Evolutionary conservation across 2,329 filamentous ascomycete genomes (phyloP).

Genomic region (Fusarium guadeloupense): DNA sequence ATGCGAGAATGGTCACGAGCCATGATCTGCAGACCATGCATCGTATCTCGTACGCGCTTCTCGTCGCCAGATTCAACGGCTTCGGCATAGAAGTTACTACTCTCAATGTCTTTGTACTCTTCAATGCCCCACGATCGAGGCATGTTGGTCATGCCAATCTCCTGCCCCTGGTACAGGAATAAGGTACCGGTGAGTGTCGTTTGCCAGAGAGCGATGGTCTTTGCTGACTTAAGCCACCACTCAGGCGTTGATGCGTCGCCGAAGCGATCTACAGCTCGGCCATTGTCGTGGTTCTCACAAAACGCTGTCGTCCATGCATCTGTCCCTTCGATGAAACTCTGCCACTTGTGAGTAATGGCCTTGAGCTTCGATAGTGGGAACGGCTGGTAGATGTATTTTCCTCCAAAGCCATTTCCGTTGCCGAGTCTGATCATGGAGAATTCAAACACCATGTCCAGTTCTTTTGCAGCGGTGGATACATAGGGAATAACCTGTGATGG

Average conservation of each 20-base stretch:
- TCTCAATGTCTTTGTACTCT: constrained; percentile 65
- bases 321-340: constrained; percentile 58
- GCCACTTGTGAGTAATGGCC: constrained; percentile 56
- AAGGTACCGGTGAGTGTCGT: constrained; percentile 61
- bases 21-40: constrained; percentile 63
- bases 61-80: constrained; percentile 49
- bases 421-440: constrained; percentile 66
- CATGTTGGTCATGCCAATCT: constrained; percentile 69
- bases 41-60: constrained; percentile 55
- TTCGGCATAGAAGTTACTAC: constrained; percentile 60
- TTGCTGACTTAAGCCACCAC: constrained; percentile 57
- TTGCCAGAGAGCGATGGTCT: constrained; percentile 63
- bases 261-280: constrained; percentile 65
- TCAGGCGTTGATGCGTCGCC: constrained; percentile 56
- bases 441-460: constrained; percentile 71
- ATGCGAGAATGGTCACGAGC: constrained; percentile 71
- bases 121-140: constrained; percentile 60
- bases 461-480: constrained; percentile 60
- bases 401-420: constrained; percentile 55
- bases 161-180: constrained; percentile 69
- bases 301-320: constrained; percentile 69
- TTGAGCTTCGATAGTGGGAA: constrained; percentile 58
- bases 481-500: constrained; percentile 63
- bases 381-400: constrained; percentile 60
- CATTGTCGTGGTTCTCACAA: constrained; percentile 72